A percentile compares a stretch with the other conserved stretches of the same genome.
Conservation (phyloP, 192 early-diverging fungal species). For the Coemansia sp. region DNA sequence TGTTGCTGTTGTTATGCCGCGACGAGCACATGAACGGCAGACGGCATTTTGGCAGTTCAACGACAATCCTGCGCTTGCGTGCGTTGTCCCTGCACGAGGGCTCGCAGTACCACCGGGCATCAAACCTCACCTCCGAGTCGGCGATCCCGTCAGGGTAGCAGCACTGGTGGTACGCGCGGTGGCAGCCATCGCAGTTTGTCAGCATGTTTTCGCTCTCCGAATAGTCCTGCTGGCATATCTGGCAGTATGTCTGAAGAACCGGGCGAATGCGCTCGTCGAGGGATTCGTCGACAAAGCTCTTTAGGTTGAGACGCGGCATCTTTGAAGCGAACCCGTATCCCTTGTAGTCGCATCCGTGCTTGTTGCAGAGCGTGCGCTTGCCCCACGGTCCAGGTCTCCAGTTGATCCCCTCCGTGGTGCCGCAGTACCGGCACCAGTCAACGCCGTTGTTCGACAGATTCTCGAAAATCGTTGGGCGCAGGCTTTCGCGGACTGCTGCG, state of each 20-base stretch:
- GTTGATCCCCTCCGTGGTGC: conserved; percentile 84
- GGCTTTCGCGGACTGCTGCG: conserved; percentile 44
- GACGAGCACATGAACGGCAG: conserved; percentile 55
- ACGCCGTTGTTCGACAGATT: conserved; percentile 50
- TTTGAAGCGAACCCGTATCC: conserved; percentile 92
- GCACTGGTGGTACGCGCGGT: conserved; percentile 74
- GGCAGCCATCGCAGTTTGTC: conserved; percentile 83
- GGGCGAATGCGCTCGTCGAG: conserved; percentile 78
- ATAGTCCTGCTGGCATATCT: conserved; percentile 70
- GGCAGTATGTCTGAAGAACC: conserved; percentile 86
- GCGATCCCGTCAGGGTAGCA: conserved; percentile 57
- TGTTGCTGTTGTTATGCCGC: conserved; percentile 25
- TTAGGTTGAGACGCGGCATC: conserved; percentile 80
- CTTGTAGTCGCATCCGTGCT: conserved; percentile 95
- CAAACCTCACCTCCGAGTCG: conserved; percentile 12
- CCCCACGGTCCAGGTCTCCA: conserved; percentile 95
- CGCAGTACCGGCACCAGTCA: conserved; percentile 92
- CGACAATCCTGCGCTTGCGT: conserved; percentile 41
- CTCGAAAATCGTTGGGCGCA: conserved; percentile 53
- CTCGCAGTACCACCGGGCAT: conserved; percentile 47
- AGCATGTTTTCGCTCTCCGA: conserved; percentile 63
- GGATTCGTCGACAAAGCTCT: conserved; percentile 71
- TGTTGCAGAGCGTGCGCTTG: conserved; percentile 92
- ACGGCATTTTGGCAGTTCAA: conserved; percentile 52
- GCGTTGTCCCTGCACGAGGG: conserved; percentile 45